Evolutionary conservation across 169 alveolate genomes (phyloP).

Genomic region (Cryptosporidium sp.): DNA sequence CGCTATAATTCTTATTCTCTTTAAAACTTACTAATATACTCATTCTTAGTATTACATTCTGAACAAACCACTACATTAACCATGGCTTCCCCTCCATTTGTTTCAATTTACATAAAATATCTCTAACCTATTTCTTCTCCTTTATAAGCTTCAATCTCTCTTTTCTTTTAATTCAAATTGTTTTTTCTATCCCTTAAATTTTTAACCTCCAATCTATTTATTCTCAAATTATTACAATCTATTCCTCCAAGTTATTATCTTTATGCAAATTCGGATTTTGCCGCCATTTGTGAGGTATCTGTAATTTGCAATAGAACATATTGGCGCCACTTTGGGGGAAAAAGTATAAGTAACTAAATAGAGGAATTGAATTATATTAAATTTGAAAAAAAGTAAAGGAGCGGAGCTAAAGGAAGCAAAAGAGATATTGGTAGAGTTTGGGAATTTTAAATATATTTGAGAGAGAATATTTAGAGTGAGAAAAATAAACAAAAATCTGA

Average conservation of each 20-base stretch:
- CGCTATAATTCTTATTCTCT: background rate
- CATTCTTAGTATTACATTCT: conserved; percentile 47
- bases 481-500: background rate
- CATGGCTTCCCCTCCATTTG: background rate
- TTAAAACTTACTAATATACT: conserved; percentile 40
- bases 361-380: background rate
- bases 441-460: too few species aligned
- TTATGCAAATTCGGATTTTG: background rate
- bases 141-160: background rate
- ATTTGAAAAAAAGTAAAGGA: too few species aligned
- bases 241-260: background rate
- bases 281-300: conserved; percentile 63
- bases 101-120: background rate
- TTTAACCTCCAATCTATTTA: background rate
- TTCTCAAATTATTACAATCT: background rate
- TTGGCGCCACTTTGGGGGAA: background rate
- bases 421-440: background rate
- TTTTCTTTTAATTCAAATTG: background rate
- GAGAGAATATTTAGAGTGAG: too few species aligned
- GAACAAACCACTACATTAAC: conserved; percentile 23
- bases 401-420: background rate
- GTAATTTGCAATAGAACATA: background rate
- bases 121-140: background rate
- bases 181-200: background rate
- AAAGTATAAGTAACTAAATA: background rate